A percentile compares a stretch with the other conserved stretches of the same genome.
Evolutionary conservation across 108 stramenopile genomes (phyloP).

Genomic region (Aurantiochytrium sp.): DNA sequence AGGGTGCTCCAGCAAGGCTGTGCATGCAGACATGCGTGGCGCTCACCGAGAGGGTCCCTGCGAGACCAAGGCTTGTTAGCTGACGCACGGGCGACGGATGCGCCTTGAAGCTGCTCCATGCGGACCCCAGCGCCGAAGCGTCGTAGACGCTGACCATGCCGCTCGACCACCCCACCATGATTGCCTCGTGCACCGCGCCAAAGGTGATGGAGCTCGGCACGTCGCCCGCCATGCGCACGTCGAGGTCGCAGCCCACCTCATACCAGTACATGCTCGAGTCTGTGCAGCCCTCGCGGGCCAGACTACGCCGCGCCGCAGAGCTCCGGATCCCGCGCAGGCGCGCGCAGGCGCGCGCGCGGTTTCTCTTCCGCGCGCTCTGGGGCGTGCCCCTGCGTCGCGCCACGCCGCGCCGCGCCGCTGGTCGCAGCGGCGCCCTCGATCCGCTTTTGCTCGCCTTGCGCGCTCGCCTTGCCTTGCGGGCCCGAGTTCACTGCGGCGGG

Average conservation of each 20-base stretch:
- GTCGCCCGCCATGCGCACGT: neutral
- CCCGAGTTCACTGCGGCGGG: too few species aligned
- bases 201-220: neutral
- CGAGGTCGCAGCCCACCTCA: neutral
- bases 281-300: too few species aligned
- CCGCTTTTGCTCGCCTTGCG: too few species aligned
- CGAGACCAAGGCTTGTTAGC: neutral
- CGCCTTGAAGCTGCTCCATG: constrained; percentile 17
- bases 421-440: too few species aligned
- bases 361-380: too few species aligned
- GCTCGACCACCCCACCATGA: constrained; percentile 2
- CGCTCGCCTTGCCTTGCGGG: too few species aligned
- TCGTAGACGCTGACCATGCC: constrained; percentile 4
- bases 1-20: neutral
- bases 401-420: too few species aligned
- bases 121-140: neutral
- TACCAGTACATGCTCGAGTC: neutral
- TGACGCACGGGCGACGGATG: neutral
- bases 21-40: neutral
- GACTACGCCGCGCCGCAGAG: too few species aligned
- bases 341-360: too few species aligned
- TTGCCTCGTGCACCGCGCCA: neutral
- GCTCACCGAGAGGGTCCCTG: neutral
- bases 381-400: too few species aligned
- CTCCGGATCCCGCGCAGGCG: too few species aligned